phyloP scores from a whole-genome alignment of 2,329 filamentous ascomycete species.

The Akanthomyces uredinophilus region DNA sequence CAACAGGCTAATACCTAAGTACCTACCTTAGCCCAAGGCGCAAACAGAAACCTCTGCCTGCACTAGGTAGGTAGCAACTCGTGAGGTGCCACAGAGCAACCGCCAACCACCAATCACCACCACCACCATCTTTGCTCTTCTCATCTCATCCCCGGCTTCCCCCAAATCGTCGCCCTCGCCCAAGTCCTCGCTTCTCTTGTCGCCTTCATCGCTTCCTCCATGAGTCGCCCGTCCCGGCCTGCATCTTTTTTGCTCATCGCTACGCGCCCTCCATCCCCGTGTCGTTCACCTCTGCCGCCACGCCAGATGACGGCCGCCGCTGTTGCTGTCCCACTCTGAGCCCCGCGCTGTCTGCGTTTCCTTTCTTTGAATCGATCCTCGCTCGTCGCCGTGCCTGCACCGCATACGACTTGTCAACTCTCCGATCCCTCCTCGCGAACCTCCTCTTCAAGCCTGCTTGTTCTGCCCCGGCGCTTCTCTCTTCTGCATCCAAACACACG shows the following conservation, averaged over 20 bases:
- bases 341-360: slow-evolving; percentile 21
- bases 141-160: neutral
- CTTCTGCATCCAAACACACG: neutral
- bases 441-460: neutral
- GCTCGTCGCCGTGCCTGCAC: neutral
- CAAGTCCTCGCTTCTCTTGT: slow-evolving; percentile 1
- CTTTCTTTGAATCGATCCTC: neutral
- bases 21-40: neutral
- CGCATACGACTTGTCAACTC: neutral
- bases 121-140: neutral
- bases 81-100: slow-evolving; percentile 1
- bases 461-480: neutral
- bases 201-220: slow-evolving; percentile 3
- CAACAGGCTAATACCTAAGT: no score
- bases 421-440: neutral
- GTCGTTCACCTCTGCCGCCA: slow-evolving; percentile 12
- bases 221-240: slow-evolving; percentile 2
- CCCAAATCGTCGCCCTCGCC: neutral
- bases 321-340: slow-evolving; percentile 20
- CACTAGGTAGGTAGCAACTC: no score
- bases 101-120: slow-evolving; percentile 1
- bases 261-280: slow-evolving; percentile 15
- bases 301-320: slow-evolving; percentile 22
- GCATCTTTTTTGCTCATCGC: slow-evolving; percentile 18
- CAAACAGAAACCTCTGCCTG: neutral